Percentiles rank a stretch among this genome's conserved stretches.
These are phyloP conservation scores for Metroxylon sagu DNA, from an alignment of 176 grass and related monocot species.

Conservation along the genomic window DNA sequence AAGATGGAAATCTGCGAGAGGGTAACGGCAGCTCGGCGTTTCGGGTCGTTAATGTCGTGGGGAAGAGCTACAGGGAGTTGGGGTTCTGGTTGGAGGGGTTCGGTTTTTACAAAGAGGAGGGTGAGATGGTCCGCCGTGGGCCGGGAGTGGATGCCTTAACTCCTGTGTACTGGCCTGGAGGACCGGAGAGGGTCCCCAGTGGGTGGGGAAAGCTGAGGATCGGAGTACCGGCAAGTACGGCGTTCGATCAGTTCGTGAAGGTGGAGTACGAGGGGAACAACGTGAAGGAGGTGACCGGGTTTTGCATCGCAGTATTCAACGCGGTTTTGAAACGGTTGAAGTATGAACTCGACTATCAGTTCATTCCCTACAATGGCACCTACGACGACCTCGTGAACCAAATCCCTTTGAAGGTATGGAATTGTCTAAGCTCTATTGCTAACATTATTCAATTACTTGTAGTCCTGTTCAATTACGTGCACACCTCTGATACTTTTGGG, in stretches of 20 bases:
- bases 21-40: background rate
- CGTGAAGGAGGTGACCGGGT: conserved; percentile 9
- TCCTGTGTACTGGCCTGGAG: conserved; percentile 18
- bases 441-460: too few species aligned
- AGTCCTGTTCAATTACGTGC: too few species aligned
- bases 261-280: background rate
- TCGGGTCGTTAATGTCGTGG: conserved; percentile 19
- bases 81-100: conserved; percentile 21
- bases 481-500: too few species aligned
- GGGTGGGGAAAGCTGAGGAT: conserved; percentile 21
- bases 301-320: conserved; percentile 28
- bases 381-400: conserved; percentile 21
- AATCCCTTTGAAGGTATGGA: conserved; percentile 17
- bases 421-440: too few species aligned
- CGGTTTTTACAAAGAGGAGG: conserved; percentile 14
- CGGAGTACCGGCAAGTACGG: conserved; percentile 14
- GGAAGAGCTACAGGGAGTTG: conserved; percentile 2
- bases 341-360: conserved; percentile 24
- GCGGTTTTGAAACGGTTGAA: conserved; percentile 11
- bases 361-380: background rate
- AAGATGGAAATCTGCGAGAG: background rate
- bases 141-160: background rate
- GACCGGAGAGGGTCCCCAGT: conserved; percentile 6
- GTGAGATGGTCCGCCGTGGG: background rate
- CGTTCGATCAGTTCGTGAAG: conserved; percentile 18